These are phyloP conservation scores for Globisporangium yorkense DNA, from an alignment of 352 stramenopile genomes.

Conservation along the genomic window DNA sequence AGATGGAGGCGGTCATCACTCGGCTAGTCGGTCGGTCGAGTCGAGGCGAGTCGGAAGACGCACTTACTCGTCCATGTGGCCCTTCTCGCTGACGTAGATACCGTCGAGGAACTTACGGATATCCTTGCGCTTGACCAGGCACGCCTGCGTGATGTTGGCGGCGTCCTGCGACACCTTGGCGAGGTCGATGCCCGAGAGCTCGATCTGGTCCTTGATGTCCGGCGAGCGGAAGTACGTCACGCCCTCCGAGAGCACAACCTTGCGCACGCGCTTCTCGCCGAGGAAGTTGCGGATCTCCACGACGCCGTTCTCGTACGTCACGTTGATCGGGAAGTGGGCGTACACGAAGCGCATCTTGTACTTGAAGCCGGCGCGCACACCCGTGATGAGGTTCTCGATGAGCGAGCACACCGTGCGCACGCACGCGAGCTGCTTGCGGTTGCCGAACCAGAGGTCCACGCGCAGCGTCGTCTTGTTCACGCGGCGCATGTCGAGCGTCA, in stretches of 20 bases:
- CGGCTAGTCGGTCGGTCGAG: background rate
- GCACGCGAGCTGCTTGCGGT: slow-evolving; percentile 97
- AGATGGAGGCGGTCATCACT: slow-evolving; percentile 5
- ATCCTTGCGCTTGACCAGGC: slow-evolving; percentile 85
- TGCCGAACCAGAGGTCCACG: slow-evolving; percentile 99
- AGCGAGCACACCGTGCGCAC: slow-evolving; percentile 98
- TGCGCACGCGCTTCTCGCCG: slow-evolving; percentile 98
- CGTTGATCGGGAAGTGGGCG: slow-evolving; percentile 99
- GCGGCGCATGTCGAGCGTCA: slow-evolving; percentile 93
- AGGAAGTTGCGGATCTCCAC: slow-evolving; percentile 99
- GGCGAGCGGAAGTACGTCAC: slow-evolving; percentile 93
- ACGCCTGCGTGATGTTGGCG: slow-evolving; percentile 83
- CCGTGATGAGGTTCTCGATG: slow-evolving; percentile 99
- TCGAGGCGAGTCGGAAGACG: background rate
- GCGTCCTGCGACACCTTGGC: slow-evolving; percentile 92
- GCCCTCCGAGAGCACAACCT: slow-evolving; percentile 91
- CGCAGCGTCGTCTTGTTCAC: slow-evolving; percentile 91
- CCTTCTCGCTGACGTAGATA: slow-evolving; percentile 99
- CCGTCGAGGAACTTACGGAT: slow-evolving; percentile 99
- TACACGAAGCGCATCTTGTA: slow-evolving; percentile 99
- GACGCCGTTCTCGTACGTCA: slow-evolving; percentile 89
- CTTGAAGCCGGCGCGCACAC: slow-evolving; percentile 96
- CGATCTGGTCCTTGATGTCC: slow-evolving; percentile 99
- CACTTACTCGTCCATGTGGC: slow-evolving; percentile 59
- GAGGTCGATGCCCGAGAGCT: slow-evolving; percentile 98